A percentile compares a stretch with the other conserved stretches of the same genome.
Evolutionary conservation across 176 grass and related monocot genomes (phyloP).

Genomic region (Oropetium thomaeum): DNA sequence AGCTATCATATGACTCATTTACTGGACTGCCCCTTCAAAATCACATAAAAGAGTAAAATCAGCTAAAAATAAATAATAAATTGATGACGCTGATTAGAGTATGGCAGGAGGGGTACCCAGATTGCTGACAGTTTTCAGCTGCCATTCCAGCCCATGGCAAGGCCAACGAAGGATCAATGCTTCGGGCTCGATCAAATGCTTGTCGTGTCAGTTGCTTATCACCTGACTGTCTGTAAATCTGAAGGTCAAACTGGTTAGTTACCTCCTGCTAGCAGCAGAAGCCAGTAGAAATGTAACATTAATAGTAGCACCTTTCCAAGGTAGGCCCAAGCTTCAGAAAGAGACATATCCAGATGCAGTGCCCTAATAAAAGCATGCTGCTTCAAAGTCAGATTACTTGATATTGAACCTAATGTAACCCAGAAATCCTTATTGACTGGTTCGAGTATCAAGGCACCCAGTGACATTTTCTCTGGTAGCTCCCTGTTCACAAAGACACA

Average conservation of each 20-base stretch:
- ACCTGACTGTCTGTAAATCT: constrained; percentile 81
- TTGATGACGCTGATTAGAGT: not conserved
- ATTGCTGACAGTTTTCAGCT: constrained; percentile 44
- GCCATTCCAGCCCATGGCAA: constrained; percentile 97
- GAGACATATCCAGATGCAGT: constrained; percentile 75
- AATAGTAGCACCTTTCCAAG: constrained; percentile 78
- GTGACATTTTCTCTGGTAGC: constrained; percentile 73
- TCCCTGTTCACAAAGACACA: constrained; percentile 58
- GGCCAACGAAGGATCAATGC: constrained; percentile 90
- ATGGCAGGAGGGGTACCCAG: constrained; percentile 25
- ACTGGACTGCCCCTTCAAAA: constrained; percentile 48
- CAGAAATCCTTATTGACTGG: constrained; percentile 83
- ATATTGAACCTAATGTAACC: constrained; percentile 78
- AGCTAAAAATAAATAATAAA: constrained; percentile 30
- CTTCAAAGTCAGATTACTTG: constrained; percentile 71
- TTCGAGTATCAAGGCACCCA: constrained; percentile 83
- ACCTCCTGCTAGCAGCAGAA: constrained; percentile 14
- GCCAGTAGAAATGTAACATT: not conserved
- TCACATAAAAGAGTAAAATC: constrained; percentile 38
- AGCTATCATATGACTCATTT: constrained; percentile 85
- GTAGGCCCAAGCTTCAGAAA: constrained; percentile 82
- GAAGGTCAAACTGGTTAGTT: constrained; percentile 42
- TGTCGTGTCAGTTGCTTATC: constrained; percentile 72
- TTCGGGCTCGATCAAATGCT: constrained; percentile 91
- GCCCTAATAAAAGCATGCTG: constrained; percentile 87